These are phyloP conservation scores for Globisporangium viniferum DNA, from an alignment of 352 stramenopile genomes.

Conservation along the genomic window DNA sequence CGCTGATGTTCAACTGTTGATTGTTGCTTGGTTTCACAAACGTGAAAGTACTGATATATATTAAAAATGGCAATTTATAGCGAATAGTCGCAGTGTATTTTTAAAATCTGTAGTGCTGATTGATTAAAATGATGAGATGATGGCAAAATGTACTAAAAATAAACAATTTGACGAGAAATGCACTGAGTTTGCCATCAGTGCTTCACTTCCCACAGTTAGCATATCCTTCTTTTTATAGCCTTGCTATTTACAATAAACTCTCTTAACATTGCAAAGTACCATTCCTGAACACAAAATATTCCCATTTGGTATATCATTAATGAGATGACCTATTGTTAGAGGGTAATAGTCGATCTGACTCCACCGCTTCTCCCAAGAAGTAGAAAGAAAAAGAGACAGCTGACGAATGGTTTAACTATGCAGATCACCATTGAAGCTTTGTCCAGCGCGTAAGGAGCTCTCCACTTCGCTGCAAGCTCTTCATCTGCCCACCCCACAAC, in stretches of 20 bases:
- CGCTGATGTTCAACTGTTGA: too few species aligned
- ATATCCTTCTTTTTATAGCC: background rate
- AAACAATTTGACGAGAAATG: background rate
- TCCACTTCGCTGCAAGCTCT: background rate
- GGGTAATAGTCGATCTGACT: background rate
- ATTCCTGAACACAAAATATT: too few species aligned
- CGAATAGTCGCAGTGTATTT: too few species aligned
- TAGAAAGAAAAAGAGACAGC: background rate
- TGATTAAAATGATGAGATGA: too few species aligned
- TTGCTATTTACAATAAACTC: background rate
- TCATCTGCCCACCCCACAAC: background rate
- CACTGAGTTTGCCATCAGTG: background rate
- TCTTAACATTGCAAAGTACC: background rate
- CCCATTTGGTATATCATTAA: background rate
- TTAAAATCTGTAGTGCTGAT: too few species aligned
- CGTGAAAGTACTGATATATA: too few species aligned
- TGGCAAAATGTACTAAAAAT: background rate
- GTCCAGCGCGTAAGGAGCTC: background rate
- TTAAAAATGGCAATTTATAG: too few species aligned
- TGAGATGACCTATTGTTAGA: background rate
- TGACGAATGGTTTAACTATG: background rate
- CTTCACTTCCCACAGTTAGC: background rate
- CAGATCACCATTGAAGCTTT: background rate
- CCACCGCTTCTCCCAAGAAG: background rate
- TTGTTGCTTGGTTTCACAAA: too few species aligned